Evolutionary conservation across 345 rosid species (phyloP).

Genomic region (sweet orange (Citrus sinensis)): DVS_A1.0 CM039163.1:2522501-2523000

Average conservation of each 20-base stretch:
- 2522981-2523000: neutral
- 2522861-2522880: neutral
- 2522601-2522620: neutral
- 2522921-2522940: neutral
- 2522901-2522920: neutral
- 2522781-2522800: neutral
- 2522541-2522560: neutral
- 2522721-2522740: conserved; percentile 16
- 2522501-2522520: neutral
- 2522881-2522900: neutral
- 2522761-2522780: conserved; percentile 5
- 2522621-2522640: neutral
- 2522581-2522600: neutral
- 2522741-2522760: conserved; percentile 22
- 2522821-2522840: conserved; percentile 21
- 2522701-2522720: conserved; percentile 38
- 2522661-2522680: neutral
- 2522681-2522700: conserved; percentile 28
- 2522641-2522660: neutral
- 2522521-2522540: neutral
- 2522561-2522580: neutral
- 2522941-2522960: neutral
- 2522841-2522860: neutral
- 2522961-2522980: neutral
- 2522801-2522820: conserved; percentile 14